Base-by-base conservation (phyloP, 495 filamentous ascomycete species). In the Pseudevernia furfuracea region DNA sequence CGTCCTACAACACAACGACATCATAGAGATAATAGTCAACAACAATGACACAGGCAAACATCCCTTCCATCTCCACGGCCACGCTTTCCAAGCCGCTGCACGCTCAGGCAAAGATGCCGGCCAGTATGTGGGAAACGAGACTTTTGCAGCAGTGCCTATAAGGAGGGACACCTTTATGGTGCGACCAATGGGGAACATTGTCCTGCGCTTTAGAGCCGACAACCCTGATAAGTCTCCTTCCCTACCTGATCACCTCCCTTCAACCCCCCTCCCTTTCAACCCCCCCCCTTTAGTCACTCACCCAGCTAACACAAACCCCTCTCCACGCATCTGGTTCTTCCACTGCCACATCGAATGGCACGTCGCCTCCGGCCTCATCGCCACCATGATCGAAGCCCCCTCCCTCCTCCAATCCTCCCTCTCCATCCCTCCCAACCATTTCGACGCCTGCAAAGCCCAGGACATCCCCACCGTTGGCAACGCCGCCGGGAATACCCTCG, bases 261-360 rank as follows among this genome's bases (percentile, higher is more conserved):
- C n/a, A n/a, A n/a, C n/a, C 30, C 30, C 21, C 71, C 44, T 63
- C 12, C 25, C 2, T 9, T 46, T 21, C 19, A 0, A 7, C 9
- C 21, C 5, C 43, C 43, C 10, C 41, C n/a, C n/a, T n/a, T n/a
- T n/a, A n/a, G 2, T 34, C 23, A 23, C 2, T 10, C 17, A 2
- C 46, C 32, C 63, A 53, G 21, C 65, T 67, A 52, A 67, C 60
- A 34, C 34, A 6, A 6, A 25, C 2, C 3, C 59, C 19, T 12
- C n/a, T 56, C 30, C 56, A 72, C 71, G 88, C 60, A 81, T 91
- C 43, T 92, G 85, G 82, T 74, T 92, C 30, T 89, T 92, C 72
- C 90, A 94, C 72, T 92, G 90, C 75, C 88, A 91, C 73, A 80
- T 90, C 36, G 88, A 90, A 77, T 92, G 88, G 87, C 89, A 92